phyloP scores from a whole-genome alignment of 116 monocot genomes.

The Iris pallida region DNA sequence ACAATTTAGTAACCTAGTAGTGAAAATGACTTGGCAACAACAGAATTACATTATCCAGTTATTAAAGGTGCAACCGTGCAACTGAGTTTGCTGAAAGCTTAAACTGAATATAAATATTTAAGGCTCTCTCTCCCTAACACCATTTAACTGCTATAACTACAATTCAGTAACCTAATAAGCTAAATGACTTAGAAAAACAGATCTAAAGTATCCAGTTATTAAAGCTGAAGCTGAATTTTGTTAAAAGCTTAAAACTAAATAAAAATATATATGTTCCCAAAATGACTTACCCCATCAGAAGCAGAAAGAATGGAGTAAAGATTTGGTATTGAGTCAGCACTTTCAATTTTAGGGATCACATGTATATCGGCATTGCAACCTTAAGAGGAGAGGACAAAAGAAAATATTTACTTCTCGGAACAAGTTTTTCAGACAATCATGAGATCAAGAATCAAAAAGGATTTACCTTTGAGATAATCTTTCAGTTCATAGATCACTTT shows the following conservation, averaged over 20 bases:
- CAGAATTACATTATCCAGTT: neutral
- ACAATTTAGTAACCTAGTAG: neutral
- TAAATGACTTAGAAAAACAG: neutral
- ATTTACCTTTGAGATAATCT: conserved; percentile 57
- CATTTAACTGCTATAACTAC: neutral
- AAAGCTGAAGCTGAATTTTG: neutral
- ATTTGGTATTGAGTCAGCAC: conserved; percentile 82
- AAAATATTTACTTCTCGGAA: neutral
- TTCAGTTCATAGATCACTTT: conserved; percentile 74
- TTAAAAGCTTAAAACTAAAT: neutral
- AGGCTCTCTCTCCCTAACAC: too few relatives aligned
- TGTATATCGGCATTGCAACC: conserved; percentile 81
- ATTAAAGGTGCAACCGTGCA: neutral
- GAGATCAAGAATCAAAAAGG: conserved; percentile 1
- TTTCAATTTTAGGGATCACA: conserved; percentile 77
- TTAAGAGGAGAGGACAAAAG: conserved; percentile 3
- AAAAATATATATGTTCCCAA: neutral
- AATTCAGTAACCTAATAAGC: neutral
- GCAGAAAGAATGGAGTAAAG: conserved; percentile 79
- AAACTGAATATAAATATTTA: neutral
- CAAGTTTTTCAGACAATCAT: neutral
- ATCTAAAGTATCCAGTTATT: neutral
- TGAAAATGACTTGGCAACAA: neutral
- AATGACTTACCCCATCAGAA: conserved; percentile 61
- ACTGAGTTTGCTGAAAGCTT: neutral